A percentile compares a stretch with the other conserved stretches of the same genome.
Evolutionary conservation across 2,329 filamentous ascomycete genomes (phyloP).

Genomic region (Grosmannia clavigera): DNA sequence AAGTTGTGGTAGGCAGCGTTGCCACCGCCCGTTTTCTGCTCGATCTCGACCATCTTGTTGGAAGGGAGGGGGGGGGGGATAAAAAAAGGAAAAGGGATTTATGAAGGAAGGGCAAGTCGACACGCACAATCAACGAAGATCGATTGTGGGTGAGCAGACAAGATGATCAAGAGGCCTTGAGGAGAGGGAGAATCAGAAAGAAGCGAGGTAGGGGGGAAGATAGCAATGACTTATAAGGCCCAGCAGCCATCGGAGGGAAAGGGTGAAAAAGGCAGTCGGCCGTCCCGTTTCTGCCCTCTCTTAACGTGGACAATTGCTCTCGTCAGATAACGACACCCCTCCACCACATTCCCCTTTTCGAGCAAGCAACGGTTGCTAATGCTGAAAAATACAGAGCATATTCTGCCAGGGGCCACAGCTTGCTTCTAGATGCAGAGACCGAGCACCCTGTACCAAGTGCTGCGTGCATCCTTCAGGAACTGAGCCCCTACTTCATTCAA

Average conservation of each 20-base stretch:
- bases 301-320: no score
- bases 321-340: neutral
- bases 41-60: constrained; percentile 11
- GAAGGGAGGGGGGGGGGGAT: neutral
- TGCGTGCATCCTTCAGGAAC: neutral
- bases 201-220: neutral
- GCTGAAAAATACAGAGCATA: neutral
- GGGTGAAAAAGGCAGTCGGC: neutral
- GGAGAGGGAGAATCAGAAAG: neutral
- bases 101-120: constrained; percentile 2
- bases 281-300: neutral
- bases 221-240: neutral
- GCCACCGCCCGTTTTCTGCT: constrained; percentile 44
- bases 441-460: neutral
- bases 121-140: constrained; percentile 1
- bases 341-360: neutral
- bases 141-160: constrained; percentile 2
- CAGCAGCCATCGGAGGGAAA: neutral
- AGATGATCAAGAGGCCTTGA: constrained; percentile 1
- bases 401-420: neutral
- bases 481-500: neutral
- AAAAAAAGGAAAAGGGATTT: neutral
- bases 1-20: constrained; percentile 67
- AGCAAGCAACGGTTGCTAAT: neutral
- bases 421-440: constrained; percentile 7